Evolutionary conservation across 2,329 filamentous ascomycete genomes (phyloP).

Genomic region (Coniella vitis): DNA sequence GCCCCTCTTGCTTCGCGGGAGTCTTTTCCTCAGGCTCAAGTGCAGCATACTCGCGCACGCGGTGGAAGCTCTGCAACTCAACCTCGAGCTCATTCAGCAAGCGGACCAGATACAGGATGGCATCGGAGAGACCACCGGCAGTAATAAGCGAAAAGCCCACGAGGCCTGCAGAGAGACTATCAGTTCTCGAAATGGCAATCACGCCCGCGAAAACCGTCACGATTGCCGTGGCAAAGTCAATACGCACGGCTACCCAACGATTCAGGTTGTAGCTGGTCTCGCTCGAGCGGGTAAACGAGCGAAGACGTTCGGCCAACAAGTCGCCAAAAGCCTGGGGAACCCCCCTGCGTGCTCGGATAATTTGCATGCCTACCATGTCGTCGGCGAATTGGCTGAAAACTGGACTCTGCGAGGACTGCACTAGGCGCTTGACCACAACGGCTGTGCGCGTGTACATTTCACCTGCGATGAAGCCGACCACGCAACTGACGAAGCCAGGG

Average conservation of each 20-base stretch:
- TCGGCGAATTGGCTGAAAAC: constrained; percentile 49
- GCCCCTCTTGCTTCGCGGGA: constrained; percentile 1
- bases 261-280: constrained; percentile 50
- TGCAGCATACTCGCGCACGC: constrained; percentile 25
- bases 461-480: constrained; percentile 31
- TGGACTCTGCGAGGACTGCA: constrained; percentile 39
- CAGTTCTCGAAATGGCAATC: constrained; percentile 43
- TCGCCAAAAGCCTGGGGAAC: constrained; percentile 42
- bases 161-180: constrained; percentile 41
- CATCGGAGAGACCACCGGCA: constrained; percentile 46
- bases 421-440: constrained; percentile 34
- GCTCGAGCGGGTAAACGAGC: constrained; percentile 37
- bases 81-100: constrained; percentile 51
- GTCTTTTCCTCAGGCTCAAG: constrained; percentile 23
- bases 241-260: constrained; percentile 49
- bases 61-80: constrained; percentile 43
- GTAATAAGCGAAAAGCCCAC: constrained; percentile 52
- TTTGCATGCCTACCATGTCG: constrained; percentile 24
- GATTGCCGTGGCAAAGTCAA: constrained; percentile 47
- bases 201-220: constrained; percentile 44
- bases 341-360: constrained; percentile 40
- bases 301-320: constrained; percentile 43
- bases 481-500: constrained; percentile 32
- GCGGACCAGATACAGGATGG: constrained; percentile 45
- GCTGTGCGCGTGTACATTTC: constrained; percentile 40